phyloP scores from a whole-genome alignment of 345 rosid genomes.

The Gossypium turneri region DNA sequence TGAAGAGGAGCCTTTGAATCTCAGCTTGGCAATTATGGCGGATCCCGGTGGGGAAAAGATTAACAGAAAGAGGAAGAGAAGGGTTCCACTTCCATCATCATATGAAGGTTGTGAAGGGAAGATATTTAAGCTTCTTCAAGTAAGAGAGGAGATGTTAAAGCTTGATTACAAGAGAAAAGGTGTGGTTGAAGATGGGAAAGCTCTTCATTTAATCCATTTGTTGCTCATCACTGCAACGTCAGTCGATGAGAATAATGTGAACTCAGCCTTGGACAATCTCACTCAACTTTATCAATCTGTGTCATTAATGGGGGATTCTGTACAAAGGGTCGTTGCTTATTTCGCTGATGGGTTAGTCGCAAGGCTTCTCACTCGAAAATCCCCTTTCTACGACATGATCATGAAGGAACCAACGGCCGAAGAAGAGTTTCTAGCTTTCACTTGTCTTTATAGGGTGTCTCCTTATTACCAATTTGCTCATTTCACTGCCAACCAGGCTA shows the following conservation, averaged over 20 bases:
- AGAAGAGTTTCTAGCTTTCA: conserved; percentile 53
- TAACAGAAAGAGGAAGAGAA: conserved; percentile 32
- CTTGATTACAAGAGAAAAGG: conserved; percentile 26
- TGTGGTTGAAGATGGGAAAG: conserved; percentile 35
- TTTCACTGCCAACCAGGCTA: conserved; percentile 69
- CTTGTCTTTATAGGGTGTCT: conserved; percentile 51
- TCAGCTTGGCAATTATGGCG: conserved; percentile 45
- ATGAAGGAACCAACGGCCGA: conserved; percentile 45
- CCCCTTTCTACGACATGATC: conserved; percentile 59
- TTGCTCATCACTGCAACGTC: conserved; percentile 58
- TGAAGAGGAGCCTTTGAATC: conserved; percentile 40
- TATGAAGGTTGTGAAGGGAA: conserved; percentile 42
- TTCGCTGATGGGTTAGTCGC: conserved; percentile 58
- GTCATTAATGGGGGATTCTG: conserved; percentile 54
- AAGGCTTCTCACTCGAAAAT: conserved; percentile 42
- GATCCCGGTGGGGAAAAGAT: conserved; percentile 15
- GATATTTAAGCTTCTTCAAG: conserved; percentile 44
- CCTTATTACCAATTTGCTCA: conserved; percentile 71
- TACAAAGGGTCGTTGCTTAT: conserved; percentile 62
- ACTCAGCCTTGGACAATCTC: conserved; percentile 35
- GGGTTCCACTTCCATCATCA: conserved; percentile 8
- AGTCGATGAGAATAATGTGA: conserved; percentile 34
- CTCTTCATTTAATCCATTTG: conserved; percentile 59
- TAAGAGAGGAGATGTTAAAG: conserved; percentile 55
- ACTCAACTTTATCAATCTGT: conserved; percentile 41